Base-by-base conservation (phyloP, 2,329 filamentous ascomycete species). In the Beauveria varroae region DNA sequence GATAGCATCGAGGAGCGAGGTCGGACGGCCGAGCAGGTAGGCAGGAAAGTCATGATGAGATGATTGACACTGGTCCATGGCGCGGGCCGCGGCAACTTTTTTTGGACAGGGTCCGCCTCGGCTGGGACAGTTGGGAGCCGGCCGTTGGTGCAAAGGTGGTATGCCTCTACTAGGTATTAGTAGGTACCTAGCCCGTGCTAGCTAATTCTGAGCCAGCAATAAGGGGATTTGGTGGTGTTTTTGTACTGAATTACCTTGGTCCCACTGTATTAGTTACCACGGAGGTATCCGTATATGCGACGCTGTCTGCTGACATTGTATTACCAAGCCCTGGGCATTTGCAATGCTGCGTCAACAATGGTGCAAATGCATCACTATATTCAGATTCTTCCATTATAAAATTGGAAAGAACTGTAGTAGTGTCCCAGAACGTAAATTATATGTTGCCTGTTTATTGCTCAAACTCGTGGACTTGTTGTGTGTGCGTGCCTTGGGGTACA, bases 81-180 rank as follows among this genome's bases (percentile, higher is more conserved):
- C 12, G 57, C 57, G 57, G 57, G 57, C 57, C 57, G 57, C 57
- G 57, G 57, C 37, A 59, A 43, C 47, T 59, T 43, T n/a, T n/a
- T 44, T 28, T 26, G 37, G 37, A 44, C 10, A 43, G 37, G 57
- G 37, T 44, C 56, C 57, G 47, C 47, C 57, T 59, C 57, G 57
- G 57, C 37, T 44, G 34, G 47, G 57, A 24, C 20, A 51, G 14
- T 20, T 51, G 55, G 14, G 18, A 52, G 47, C 30, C 22, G 37
- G 56, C 34, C 24, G 47, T 44, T 34, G 30, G 46, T 26, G n/a
- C n/a, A n/a, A n/a, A n/a, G 22, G 22, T 24, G 18, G 24, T 12
- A 40, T 10, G 34, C 34, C 34, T 37, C 34, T 34, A 14, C 12
- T 37, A 24, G 10, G n/a, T 20, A 20, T 20, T 46, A 20, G n/a